Conservation (phyloP, 305 asterid genomes). For the Fraxinus xanthoxyloides region DNA sequence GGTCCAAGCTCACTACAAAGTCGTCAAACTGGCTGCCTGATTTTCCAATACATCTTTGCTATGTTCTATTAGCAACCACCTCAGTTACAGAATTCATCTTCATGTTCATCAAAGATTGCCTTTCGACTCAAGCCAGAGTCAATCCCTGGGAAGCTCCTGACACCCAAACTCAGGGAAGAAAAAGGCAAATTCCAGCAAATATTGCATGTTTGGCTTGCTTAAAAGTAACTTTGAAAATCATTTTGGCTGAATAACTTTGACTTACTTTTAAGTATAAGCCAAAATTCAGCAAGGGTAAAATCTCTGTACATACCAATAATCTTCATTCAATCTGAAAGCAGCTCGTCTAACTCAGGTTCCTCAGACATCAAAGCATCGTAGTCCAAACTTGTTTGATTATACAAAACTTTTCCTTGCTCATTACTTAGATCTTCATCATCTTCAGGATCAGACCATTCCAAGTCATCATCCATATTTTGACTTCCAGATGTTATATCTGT, state of each 20-base stretch:
- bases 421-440: conserved; percentile 64
- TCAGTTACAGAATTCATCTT: neutral
- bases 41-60: neutral
- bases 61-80: conserved; percentile 12
- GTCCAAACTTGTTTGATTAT: conserved; percentile 59
- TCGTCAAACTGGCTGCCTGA: conserved; percentile 16
- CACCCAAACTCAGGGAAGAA: neutral
- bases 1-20: conserved; percentile 15
- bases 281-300: neutral
- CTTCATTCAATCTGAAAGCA: conserved; percentile 54
- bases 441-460: conserved; percentile 70
- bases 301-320: conserved; percentile 1
- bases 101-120: conserved; percentile 12
- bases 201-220: neutral
- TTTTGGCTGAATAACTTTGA: neutral
- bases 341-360: conserved; percentile 73
- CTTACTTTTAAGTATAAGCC: neutral
- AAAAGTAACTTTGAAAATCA: neutral
- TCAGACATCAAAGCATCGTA: conserved; percentile 39
- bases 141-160: conserved; percentile 17
- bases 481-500: conserved; percentile 33
- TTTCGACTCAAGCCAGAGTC: conserved; percentile 10
- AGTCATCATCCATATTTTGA: conserved; percentile 50
- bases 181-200: neutral
- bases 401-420: conserved; percentile 33